Percentiles rank a stretch among this genome's conserved stretches.
phyloP scores from a whole-genome alignment of 75 land plant genomes.

The Chamaecyparis obtusa region DNA sequence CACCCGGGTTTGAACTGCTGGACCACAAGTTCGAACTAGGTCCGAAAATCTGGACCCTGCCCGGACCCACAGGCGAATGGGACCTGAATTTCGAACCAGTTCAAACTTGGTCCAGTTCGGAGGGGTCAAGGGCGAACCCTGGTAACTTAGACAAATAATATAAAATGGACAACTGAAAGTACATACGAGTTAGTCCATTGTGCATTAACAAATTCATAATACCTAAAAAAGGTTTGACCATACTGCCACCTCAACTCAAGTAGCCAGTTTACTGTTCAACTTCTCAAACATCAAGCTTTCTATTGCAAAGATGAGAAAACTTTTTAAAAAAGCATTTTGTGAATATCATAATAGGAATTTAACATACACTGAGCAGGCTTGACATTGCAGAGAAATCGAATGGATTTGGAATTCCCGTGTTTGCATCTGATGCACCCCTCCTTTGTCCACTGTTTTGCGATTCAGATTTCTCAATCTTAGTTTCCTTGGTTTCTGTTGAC shows the following conservation, averaged over 20 bases:
- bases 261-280: not conserved
- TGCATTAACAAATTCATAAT: not conserved
- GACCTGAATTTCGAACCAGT: no score
- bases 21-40: no score
- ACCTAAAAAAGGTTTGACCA: not conserved
- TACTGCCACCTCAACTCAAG: not conserved
- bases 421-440: conserved; percentile 4
- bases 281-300: not conserved
- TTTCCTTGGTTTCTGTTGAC: conserved; percentile 6
- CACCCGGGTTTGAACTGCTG: no score
- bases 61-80: no score
- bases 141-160: not conserved
- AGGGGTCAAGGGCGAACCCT: no score
- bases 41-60: no score
- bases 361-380: conserved; percentile 30
- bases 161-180: not conserved
- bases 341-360: not conserved
- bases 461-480: not conserved
- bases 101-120: no score
- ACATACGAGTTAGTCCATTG: not conserved
- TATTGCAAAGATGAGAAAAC: not conserved
- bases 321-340: not conserved
- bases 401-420: conserved; percentile 18
- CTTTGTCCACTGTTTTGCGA: not conserved
- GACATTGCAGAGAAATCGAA: conserved; percentile 44